phyloP scores from a whole-genome alignment of 129 eudicot genomes.

The Mikania micrantha region DNA sequence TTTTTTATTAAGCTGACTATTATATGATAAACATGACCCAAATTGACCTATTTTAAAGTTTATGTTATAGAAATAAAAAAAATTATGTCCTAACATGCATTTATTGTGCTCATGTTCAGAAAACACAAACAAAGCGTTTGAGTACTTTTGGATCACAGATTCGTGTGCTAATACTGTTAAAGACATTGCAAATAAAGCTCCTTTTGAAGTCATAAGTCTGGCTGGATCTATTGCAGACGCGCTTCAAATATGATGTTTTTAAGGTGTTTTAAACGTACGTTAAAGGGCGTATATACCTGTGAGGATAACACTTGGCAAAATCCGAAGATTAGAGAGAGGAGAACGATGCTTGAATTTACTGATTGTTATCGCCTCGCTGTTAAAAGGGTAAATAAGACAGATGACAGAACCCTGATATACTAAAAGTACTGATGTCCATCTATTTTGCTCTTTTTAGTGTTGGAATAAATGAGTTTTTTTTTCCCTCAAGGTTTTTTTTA shows the following conservation, averaged over 20 bases:
- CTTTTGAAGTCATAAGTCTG: slow-evolving; percentile 86
- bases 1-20: neutral
- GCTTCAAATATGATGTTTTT: slow-evolving; percentile 57
- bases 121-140: slow-evolving; percentile 53
- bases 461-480: neutral
- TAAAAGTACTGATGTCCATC: neutral
- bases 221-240: slow-evolving; percentile 90
- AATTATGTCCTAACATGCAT: neutral
- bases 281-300: neutral
- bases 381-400: neutral
- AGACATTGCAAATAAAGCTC: slow-evolving; percentile 68
- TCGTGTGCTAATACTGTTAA: slow-evolving; percentile 79
- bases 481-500: too few relatives aligned
- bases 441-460: neutral
- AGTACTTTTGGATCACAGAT: slow-evolving; percentile 92
- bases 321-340: neutral
- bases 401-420: neutral
- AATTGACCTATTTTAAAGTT: neutral
- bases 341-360: neutral
- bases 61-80: neutral
- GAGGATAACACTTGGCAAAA: neutral
- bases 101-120: slow-evolving; percentile 10
- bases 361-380: neutral
- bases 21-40: neutral
- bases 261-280: neutral